Evolutionary conservation across 2,329 filamentous ascomycete genomes (phyloP).

Genomic region (Graphilbum sp.): DNA sequence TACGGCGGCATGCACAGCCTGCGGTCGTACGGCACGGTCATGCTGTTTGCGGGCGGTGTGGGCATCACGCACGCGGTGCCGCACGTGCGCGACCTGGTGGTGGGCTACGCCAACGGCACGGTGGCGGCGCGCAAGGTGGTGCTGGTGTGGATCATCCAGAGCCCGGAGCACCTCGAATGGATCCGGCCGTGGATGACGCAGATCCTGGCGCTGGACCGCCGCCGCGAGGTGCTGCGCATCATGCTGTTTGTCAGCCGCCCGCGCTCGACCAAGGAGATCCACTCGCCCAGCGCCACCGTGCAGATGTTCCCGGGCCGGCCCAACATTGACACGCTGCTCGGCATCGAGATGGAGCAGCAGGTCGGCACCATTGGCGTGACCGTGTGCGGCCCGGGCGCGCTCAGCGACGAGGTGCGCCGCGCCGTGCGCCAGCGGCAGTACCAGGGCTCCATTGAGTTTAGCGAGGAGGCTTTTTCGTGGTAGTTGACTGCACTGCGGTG

Average conservation of each 20-base stretch:
- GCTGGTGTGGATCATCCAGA: slow-evolving; percentile 66
- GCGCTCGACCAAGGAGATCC: slow-evolving; percentile 63
- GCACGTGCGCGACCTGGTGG: slow-evolving; percentile 56
- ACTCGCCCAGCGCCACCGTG: slow-evolving; percentile 59
- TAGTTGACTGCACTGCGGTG: slow-evolving; percentile 13
- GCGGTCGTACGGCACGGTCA: slow-evolving; percentile 60
- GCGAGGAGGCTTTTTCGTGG: slow-evolving; percentile 61
- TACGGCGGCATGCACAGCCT: slow-evolving; percentile 59
- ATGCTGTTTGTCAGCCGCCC: slow-evolving; percentile 65
- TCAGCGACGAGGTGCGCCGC: slow-evolving; percentile 59
- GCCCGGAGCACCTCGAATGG: slow-evolving; percentile 68
- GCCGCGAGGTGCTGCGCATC: slow-evolving; percentile 58
- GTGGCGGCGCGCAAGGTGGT: slow-evolving; percentile 56
- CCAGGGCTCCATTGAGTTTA: slow-evolving; percentile 54
- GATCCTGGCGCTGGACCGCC: slow-evolving; percentile 58
- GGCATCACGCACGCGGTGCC: slow-evolving; percentile 69
- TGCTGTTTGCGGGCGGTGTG: slow-evolving; percentile 67
- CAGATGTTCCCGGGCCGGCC: slow-evolving; percentile 74
- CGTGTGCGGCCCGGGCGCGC: slow-evolving; percentile 57
- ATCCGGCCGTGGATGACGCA: slow-evolving; percentile 73
- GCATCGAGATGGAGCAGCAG: slow-evolving; percentile 58
- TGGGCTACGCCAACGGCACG: slow-evolving; percentile 50
- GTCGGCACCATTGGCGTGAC: slow-evolving; percentile 58
- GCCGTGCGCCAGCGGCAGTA: slow-evolving; percentile 50
- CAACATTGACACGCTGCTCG: slow-evolving; percentile 55